phyloP scores from a whole-genome alignment of 2,329 filamentous ascomycete species.

The Byssochlamys sp. region DNA sequence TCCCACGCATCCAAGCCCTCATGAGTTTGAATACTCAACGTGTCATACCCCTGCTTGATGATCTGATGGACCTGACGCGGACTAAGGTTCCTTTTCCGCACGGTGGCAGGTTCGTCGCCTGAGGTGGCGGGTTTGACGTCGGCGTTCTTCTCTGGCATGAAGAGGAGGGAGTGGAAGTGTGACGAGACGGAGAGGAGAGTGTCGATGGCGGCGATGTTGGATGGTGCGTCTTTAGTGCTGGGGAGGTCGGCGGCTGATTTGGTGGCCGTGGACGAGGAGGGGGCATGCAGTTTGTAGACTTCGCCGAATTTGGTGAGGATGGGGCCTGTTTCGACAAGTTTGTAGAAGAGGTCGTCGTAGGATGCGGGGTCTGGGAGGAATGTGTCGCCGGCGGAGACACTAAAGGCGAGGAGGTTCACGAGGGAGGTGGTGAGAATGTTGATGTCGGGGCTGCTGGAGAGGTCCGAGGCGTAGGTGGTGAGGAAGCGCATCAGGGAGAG shows the following conservation, averaged over 20 bases:
- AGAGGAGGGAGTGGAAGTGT: conserved; percentile 78
- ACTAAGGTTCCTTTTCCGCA: conserved; percentile 58
- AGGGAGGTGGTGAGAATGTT: conserved; percentile 65
- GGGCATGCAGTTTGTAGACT: conserved; percentile 49
- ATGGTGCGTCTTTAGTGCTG: conserved; percentile 7
- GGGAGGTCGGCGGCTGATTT: conserved; percentile 14
- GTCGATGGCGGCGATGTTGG: conserved; percentile 60
- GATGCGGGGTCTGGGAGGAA: conserved; percentile 79
- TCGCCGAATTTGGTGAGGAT: conserved; percentile 72
- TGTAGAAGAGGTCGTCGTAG: conserved; percentile 97
- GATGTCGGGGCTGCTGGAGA: conserved; percentile 61
- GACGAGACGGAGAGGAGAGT: conserved; percentile 67
- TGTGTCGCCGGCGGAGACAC: conserved; percentile 74
- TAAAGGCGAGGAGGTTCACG: conserved; percentile 72
- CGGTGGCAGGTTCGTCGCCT: conserved; percentile 18
- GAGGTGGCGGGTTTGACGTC: conserved; percentile 11
- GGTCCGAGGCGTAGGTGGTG: conserved; percentile 70
- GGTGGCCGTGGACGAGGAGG: conserved; percentile 11
- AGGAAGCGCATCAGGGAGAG: conserved; percentile 83
- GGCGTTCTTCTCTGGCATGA: conserved; percentile 40
- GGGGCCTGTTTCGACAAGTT: conserved; percentile 84
- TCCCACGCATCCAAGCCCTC: conserved; percentile 82
- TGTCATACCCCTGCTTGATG: conserved; percentile 95
- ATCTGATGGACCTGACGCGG: conserved; percentile 76
- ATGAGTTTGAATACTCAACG: conserved; percentile 77